A percentile compares a stretch with the other conserved stretches of the same genome.
Conservation (phyloP, 805 yeast genomes). For the Wickerhamomyces tratensis region DNA sequence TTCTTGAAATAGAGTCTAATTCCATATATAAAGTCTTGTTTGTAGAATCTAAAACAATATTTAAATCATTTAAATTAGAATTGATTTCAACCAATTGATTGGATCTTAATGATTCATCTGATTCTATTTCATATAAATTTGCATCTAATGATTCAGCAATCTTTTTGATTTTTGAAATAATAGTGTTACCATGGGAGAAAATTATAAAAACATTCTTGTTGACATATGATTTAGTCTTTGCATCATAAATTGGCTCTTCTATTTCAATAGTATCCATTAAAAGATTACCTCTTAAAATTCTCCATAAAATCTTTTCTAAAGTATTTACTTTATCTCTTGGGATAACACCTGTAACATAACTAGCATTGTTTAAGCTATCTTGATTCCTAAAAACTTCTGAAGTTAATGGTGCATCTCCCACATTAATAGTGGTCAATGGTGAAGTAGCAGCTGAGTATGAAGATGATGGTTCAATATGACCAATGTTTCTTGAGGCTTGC, state of each 20-base stretch:
- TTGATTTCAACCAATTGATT: slow-evolving; percentile 29
- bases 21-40: slow-evolving; percentile 67
- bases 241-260: slow-evolving; percentile 57
- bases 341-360: slow-evolving; percentile 62
- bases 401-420: slow-evolving; percentile 10
- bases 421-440: slow-evolving; percentile 18
- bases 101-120: too few relatives aligned
- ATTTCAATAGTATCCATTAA: slow-evolving; percentile 69
- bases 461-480: slow-evolving; percentile 19
- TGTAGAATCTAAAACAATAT: slow-evolving; percentile 54
- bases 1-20: slow-evolving; percentile 66
- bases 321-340: slow-evolving; percentile 58
- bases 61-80: slow-evolving; percentile 40
- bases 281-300: slow-evolving; percentile 88
- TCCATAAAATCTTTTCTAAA: slow-evolving; percentile 80
- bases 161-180: slow-evolving; percentile 63
- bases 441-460: slow-evolving; percentile 27
- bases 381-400: slow-evolving; percentile 15
- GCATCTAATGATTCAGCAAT: slow-evolving; percentile 91
- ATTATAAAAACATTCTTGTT: slow-evolving; percentile 80
- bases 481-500: slow-evolving; percentile 18
- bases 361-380: too few relatives aligned
- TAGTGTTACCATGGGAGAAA: slow-evolving; percentile 81
- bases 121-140: slow-evolving; percentile 43
- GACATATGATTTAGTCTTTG: slow-evolving; percentile 42